Evolutionary conservation across 2,329 filamentous ascomycete genomes (phyloP), one percentile per base, ranked within the genome.

Genomic region (Coleophoma crateriformis): DNA sequence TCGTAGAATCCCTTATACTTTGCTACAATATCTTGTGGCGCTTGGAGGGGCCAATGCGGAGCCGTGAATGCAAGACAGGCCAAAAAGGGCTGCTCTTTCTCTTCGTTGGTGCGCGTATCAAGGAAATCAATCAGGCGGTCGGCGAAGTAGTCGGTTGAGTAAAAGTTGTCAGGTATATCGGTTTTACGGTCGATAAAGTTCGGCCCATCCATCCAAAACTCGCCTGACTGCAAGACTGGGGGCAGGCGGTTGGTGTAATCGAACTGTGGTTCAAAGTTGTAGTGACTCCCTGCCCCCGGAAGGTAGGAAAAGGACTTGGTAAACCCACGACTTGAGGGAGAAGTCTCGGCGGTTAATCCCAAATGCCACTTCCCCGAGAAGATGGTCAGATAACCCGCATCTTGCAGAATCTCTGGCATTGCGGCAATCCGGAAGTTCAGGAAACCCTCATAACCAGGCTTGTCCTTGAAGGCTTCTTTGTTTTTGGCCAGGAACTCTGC

Each of bases 331-430:
- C 70, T 69, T 37, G 70, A 66, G 2, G 76, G 76, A 3, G 70
- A 72, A 10, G 70, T 68, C 51, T 79, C 74, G 0, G 73, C 72
- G 0, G 72, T 76, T 6, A 78, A 63, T 1, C 76, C 75, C 10
- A 78, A 64, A 61, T 78, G 75, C 76, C 76, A 79, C 57, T 79
- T 79, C 0, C 76, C 76, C 10, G 72, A 65, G 70, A 79, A 76
- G 3, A 78, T 53, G 6, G 76, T 79, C 38, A 73, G 67, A 55
- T 79, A 79, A 14, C 75, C 76, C 66, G 19, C 68, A 51, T 78
- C 76, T 14, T 67, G 71, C 7, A 79, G 63, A 3, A 79, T 61
- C 54, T 79, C 76, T 2, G 74, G 73, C 14, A 79, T 60, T 15
- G 74, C 69, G 2, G 67, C 76, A 7, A 79, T 75, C 1, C 70